A percentile compares a stretch with the other conserved stretches of the same genome.
phyloP scores from a whole-genome alignment of 75 land plant species.

The Picea glauca region DNA sequence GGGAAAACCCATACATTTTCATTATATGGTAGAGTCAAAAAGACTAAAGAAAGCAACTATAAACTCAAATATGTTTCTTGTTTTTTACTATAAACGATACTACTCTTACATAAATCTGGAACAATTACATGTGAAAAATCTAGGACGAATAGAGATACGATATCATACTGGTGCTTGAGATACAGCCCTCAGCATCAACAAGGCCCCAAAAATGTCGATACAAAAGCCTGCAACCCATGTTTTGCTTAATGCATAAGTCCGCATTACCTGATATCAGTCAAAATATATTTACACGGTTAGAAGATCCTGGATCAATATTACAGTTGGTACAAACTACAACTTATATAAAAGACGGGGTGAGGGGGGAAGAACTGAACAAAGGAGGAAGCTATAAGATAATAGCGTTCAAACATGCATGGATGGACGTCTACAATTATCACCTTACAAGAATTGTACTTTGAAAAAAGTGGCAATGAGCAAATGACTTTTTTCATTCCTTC shows the following conservation, averaged over 20 bases:
- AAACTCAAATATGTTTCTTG: too few relatives aligned
- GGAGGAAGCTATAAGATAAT: not conserved
- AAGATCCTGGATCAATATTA: not conserved
- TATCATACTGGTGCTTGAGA: slow-evolving; percentile 85
- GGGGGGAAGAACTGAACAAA: not conserved
- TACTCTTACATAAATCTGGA: slow-evolving; percentile 1
- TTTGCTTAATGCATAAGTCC: slow-evolving; percentile 66
- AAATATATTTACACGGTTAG: not conserved
- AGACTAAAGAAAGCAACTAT: too few relatives aligned
- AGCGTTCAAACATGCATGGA: not conserved
- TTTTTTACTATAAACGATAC: not conserved
- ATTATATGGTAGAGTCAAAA: too few relatives aligned
- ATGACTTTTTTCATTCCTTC: not conserved
- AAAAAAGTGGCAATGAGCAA: not conserved
- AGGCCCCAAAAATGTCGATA: slow-evolving; percentile 79
- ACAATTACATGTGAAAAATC: not conserved
- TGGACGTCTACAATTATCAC: not conserved
- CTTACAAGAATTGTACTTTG: not conserved
- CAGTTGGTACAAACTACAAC: not conserved
- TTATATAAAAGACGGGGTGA: not conserved
- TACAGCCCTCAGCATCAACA: slow-evolving; percentile 88
- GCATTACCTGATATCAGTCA: slow-evolving; percentile 56
- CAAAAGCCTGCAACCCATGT: slow-evolving; percentile 76
- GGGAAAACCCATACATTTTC: too few relatives aligned
- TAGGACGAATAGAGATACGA: not conserved